Percentiles rank a stretch among this genome's conserved stretches.
phyloP scores from a whole-genome alignment of 345 rosid species.

The Toxicodendron radicans region DNA sequence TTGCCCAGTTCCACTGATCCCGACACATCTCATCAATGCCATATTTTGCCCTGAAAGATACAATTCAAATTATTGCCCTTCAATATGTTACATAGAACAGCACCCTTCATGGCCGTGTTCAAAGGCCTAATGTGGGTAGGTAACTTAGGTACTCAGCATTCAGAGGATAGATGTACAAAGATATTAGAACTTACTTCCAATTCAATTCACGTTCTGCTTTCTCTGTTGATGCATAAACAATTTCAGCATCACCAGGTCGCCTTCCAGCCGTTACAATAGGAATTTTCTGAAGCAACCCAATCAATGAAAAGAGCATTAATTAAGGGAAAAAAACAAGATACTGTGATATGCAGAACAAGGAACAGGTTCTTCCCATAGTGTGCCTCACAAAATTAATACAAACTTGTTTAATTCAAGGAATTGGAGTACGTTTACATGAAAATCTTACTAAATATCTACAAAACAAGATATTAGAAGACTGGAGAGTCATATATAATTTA shows the following conservation, averaged over 20 bases:
- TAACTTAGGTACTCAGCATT: not conserved
- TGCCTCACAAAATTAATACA: not conserved
- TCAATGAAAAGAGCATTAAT: not conserved
- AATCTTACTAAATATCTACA: not conserved
- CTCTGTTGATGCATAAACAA: constrained; percentile 80
- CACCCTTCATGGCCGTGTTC: not conserved
- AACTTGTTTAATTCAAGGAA: not conserved
- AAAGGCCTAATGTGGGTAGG: not conserved
- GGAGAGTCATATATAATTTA: not conserved
- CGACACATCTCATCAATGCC: constrained; percentile 92
- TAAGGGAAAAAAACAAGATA: not conserved
- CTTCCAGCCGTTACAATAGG: constrained; percentile 72
- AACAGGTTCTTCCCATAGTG: not conserved
- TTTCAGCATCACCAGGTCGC: constrained; percentile 86
- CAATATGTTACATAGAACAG: not conserved
- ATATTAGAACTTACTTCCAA: constrained; percentile 73
- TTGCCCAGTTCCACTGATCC: constrained; percentile 95
- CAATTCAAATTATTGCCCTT: not conserved
- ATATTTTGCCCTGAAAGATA: constrained; percentile 63
- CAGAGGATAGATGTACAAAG: not conserved
- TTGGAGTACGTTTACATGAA: not conserved
- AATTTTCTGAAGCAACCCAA: constrained; percentile 53
- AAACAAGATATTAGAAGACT: no score
- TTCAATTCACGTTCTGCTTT: constrained; percentile 75
- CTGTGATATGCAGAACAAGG: not conserved